Evolutionary conservation across 345 rosid genomes (phyloP).

Genomic region (Acer saccharum): DNA sequence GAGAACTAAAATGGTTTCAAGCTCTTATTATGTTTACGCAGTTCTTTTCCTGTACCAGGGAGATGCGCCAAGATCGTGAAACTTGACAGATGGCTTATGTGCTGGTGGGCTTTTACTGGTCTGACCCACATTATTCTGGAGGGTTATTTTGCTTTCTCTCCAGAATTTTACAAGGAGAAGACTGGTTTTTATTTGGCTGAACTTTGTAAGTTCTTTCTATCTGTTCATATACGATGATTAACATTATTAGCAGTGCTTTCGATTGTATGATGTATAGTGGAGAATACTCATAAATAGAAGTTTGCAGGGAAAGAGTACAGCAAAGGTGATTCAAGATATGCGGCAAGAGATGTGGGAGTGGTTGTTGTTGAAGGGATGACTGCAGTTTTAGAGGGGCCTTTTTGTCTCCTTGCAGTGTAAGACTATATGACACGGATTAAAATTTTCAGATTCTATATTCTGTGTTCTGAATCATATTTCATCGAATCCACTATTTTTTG

Average conservation of each 20-base stretch:
- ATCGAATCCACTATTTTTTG: neutral
- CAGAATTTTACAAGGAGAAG: conserved; percentile 81
- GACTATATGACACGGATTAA: conserved; percentile 16
- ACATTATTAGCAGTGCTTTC: neutral
- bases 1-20: neutral
- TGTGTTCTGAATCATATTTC: neutral
- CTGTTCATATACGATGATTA: neutral
- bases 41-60: conserved; percentile 38
- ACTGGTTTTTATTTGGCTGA: conserved; percentile 78
- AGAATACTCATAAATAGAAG: conserved; percentile 7
- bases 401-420: conserved; percentile 79
- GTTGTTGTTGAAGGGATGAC: conserved; percentile 86
- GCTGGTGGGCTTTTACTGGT: conserved; percentile 99
- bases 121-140: conserved; percentile 81
- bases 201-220: conserved; percentile 73
- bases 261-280: neutral
- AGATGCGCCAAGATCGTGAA: conserved; percentile 37
- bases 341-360: conserved; percentile 66
- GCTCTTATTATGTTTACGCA: neutral
- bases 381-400: conserved; percentile 86
- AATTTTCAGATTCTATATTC: neutral
- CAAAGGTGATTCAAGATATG: conserved; percentile 98
- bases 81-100: conserved; percentile 73
- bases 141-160: conserved; percentile 90
- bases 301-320: conserved; percentile 93